phyloP scores from a whole-genome alignment of 345 rosid species.

The Combretum micranthum region DNA sequence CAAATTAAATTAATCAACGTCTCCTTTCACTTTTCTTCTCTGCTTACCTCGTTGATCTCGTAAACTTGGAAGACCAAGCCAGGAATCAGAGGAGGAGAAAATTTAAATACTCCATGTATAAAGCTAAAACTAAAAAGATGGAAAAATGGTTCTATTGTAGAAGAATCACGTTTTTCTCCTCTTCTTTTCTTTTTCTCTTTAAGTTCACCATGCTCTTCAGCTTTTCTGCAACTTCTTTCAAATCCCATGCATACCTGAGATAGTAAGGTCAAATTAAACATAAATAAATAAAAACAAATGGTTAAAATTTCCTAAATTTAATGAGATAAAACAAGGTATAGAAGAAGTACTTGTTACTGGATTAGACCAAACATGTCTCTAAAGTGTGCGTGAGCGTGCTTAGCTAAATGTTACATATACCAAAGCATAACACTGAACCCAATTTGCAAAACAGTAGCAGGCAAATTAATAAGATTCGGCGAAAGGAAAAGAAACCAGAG shows the following conservation, averaged over 20 bases:
- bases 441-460: no score
- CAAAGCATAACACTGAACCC: no score
- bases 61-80: slow-evolving; percentile 35
- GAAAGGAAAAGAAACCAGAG: no score
- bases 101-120: not conserved
- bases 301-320: no score
- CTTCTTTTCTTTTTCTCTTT: slow-evolving; percentile 68
- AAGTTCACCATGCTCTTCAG: slow-evolving; percentile 34
- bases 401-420: no score
- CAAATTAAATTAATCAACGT: not conserved
- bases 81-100: not conserved
- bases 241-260: slow-evolving; percentile 45
- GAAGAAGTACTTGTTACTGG: no score
- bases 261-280: slow-evolving; percentile 1
- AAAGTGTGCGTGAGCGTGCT: no score
- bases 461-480: no score
- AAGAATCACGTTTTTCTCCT: slow-evolving; percentile 58
- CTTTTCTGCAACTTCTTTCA: slow-evolving; percentile 51
- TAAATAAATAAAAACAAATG: not conserved
- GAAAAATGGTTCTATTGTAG: not conserved
- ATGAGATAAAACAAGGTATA: not conserved
- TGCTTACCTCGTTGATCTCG: slow-evolving; percentile 71
- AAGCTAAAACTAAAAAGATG: not conserved
- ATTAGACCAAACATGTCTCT: no score
- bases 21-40: slow-evolving; percentile 34